Evolutionary conservation across 306 rosid species (phyloP), one percentile per base, ranked within the genome.

Genomic region (Corylus heterophylla): DNA sequence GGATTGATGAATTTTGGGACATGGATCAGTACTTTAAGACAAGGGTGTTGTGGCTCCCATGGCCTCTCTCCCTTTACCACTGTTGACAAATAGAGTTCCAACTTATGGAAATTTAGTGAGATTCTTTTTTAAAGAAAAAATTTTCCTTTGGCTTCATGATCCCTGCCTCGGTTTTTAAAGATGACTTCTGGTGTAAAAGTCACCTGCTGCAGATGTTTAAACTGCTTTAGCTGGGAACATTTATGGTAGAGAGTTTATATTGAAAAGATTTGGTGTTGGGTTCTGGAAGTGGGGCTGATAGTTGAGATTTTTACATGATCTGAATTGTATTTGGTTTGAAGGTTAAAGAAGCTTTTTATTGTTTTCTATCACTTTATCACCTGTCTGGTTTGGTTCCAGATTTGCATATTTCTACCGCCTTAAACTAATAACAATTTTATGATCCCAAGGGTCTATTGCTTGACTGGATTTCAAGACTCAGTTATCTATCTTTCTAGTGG

Each of bases 81-180:
- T 42, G 45, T 42, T 42, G 45, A 42, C 45, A 42, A 42, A 42
- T 42, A 5, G 16, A 9, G 52, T 49, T 49, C 52, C 4, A 12
- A 11, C 4, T 49, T 49, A 49, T 2, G 52, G 52, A 12, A 9
- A 12, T 49, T 49, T 49, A 8, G 27, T 55, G 27, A 7, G 22
- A 1, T 54, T 55, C 9, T 20, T 20, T 8, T 3, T 12, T 17
- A n/a, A 18, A 18, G 29, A n/a, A 56, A 20, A 9, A 5, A n/a
- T n/a, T 56, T 56, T 56, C 62, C 62, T 56, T 56, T 56, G 62
- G 62, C 62, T 8, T 56, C 62, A n/a, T 22, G 25, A 56, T 56
- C 6, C 25, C 25, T 22, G 25, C 25, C 25, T 22, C 25, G 9
- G 12, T 55, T 55, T 55, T n/a, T 55, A 49, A 49, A 49, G 52